phyloP scores from a whole-genome alignment of 2,329 filamentous ascomycete genomes.

The Neoscytalidium dimidiatum region DNA sequence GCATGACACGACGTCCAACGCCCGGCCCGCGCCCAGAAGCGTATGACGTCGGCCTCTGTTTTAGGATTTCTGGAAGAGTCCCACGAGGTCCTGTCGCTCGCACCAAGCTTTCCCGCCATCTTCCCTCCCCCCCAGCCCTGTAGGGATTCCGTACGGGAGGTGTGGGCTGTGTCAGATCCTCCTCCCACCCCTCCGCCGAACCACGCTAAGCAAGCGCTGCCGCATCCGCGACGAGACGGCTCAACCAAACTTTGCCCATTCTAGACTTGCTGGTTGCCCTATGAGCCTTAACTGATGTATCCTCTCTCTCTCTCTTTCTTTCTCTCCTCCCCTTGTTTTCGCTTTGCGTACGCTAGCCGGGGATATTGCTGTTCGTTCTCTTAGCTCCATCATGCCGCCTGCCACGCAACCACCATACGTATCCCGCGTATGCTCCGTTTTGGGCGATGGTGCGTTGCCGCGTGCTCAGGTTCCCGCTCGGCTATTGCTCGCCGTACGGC shows the following conservation, averaged over 20 bases:
- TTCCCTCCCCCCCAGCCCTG: not conserved
- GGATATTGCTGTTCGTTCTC: no score
- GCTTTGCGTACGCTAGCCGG: no score
- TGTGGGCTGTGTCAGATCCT: not conserved
- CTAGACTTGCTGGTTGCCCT: not conserved
- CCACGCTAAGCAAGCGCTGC: conserved; percentile 8
- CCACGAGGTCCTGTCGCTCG: not conserved
- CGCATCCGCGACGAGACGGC: not conserved
- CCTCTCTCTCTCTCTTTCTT: not conserved
- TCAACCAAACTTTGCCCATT: not conserved
- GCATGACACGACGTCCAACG: not conserved
- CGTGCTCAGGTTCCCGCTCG: not conserved
- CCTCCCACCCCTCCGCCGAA: not conserved
- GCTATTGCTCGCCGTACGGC: not conserved
- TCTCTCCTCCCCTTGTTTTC: no score
- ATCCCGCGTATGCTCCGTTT: no score
- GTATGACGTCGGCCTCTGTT: not conserved
- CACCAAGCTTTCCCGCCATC: not conserved
- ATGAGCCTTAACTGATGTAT: no score
- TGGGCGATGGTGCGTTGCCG: not conserved
- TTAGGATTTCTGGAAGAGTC: not conserved
- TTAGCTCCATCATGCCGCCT: no score
- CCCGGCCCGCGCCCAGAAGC: not conserved
- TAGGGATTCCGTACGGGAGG: not conserved
- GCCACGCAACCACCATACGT: no score